These are phyloP conservation scores for Blastobotrys aristatus DNA, from an alignment of 1,139 yeast species.

Conservation along the genomic window DNA sequence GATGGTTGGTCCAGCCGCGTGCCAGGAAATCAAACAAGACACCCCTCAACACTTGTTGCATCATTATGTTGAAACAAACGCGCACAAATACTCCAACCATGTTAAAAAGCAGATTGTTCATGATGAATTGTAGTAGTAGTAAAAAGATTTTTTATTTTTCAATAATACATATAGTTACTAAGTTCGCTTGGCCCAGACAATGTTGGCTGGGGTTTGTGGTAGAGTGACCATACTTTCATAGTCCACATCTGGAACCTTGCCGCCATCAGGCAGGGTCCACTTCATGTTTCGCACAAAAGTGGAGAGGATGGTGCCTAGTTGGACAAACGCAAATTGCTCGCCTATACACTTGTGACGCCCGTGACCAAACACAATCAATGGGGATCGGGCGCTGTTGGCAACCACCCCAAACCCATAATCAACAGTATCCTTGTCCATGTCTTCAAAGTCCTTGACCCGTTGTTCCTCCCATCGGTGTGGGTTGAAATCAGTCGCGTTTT, in stretches of 20 bases:
- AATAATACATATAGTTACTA: no score
- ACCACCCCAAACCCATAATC: conserved; percentile 97
- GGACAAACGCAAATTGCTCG: conserved; percentile 95
- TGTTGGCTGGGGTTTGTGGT: conserved; percentile 74
- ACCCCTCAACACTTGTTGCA: neutral
- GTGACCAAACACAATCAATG: conserved; percentile 97
- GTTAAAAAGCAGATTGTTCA: neutral
- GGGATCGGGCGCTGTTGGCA: conserved; percentile 91
- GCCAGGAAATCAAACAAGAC: conserved; percentile 31
- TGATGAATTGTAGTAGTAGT: neutral
- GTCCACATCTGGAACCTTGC: conserved; percentile 68
- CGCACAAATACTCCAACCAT: neutral
- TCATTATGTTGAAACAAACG: neutral
- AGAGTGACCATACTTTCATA: conserved; percentile 91
- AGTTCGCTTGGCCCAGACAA: conserved; percentile 77
- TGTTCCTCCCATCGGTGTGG: conserved; percentile 85
- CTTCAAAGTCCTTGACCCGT: conserved; percentile 39
- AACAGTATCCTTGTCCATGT: conserved; percentile 45
- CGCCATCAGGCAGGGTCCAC: conserved; percentile 63
- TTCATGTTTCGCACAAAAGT: conserved; percentile 69
- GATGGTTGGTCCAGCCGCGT: conserved; percentile 66
- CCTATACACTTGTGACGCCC: conserved; percentile 99
- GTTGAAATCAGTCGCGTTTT: conserved; percentile 57
- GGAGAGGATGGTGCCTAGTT: conserved; percentile 79
- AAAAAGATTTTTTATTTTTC: no score